Percentiles rank a stretch among this genome's conserved stretches.
phyloP scores from a whole-genome alignment of 1,139 yeast genomes.

The Candida sanyaensis region DNA sequence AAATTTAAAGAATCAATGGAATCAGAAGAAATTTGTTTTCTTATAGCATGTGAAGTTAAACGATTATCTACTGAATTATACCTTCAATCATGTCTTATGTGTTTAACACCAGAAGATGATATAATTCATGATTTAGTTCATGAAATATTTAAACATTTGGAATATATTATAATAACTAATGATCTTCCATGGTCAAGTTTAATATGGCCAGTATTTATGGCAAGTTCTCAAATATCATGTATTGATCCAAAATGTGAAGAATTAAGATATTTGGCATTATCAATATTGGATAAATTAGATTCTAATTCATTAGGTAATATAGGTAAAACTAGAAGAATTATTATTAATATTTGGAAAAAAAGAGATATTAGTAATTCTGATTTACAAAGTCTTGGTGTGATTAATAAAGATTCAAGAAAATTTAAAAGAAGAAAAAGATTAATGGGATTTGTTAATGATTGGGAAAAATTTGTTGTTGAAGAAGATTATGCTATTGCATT shows the following conservation, averaged over 20 bases:
- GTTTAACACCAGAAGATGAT: conserved; percentile 20
- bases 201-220: conserved; percentile 29
- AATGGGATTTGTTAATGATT: conserved; percentile 27
- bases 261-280: conserved; percentile 25
- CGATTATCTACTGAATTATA: conserved; percentile 26
- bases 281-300: conserved; percentile 26
- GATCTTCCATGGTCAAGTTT: conserved; percentile 21
- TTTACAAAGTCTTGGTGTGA: conserved; percentile 21
- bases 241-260: conserved; percentile 24
- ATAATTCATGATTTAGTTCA: conserved; percentile 18
- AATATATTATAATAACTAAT: conserved; percentile 21
- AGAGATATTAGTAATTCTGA: conserved; percentile 26
- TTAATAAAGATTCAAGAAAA: conserved; percentile 11
- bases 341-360: conserved; percentile 28
- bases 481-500: conserved; percentile 26
- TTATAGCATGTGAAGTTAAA: conserved; percentile 30
- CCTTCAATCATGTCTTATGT: conserved; percentile 26
- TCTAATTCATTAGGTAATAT: conserved; percentile 29
- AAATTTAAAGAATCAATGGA: conserved; percentile 4
- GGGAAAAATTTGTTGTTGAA: conserved; percentile 33
- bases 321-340: conserved; percentile 22
- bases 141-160: conserved; percentile 20
- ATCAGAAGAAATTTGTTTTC: conserved; percentile 26
- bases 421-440: conserved; percentile 12
- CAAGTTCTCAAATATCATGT: conserved; percentile 25